phyloP scores from a whole-genome alignment of 1,284 basidiomycete species.

The Cutaneotrichosporon cyanovorans region DNA sequence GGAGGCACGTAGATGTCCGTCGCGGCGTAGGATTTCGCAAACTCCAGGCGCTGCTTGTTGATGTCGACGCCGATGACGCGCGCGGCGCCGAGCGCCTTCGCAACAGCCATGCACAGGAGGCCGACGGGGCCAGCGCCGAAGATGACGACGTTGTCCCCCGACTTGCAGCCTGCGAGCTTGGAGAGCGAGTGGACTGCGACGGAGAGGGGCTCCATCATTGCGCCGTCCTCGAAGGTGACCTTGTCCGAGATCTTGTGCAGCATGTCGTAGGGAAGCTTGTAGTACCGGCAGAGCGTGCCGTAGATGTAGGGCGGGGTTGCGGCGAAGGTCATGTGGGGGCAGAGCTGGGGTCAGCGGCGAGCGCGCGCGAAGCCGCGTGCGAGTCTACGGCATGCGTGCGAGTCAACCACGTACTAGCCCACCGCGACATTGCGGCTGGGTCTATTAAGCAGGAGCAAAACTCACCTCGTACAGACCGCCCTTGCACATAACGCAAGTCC shows the following conservation, averaged over 20 bases:
- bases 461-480: conserved; percentile 56
- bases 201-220: conserved; percentile 81
- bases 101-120: conserved; percentile 77
- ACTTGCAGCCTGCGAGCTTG: conserved; percentile 63
- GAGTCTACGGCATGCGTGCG: too few relatives aligned
- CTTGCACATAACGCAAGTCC: conserved; percentile 47
- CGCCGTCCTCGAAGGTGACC: conserved; percentile 47
- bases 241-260: conserved; percentile 43
- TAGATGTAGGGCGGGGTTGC: conserved; percentile 39
- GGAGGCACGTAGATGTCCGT: conserved; percentile 70
- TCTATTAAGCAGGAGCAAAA: neutral
- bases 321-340: conserved; percentile 36
- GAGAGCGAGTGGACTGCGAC: conserved; percentile 84
- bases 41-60: conserved; percentile 68
- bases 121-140: conserved; percentile 88
- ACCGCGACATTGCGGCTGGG: conserved; percentile 58
- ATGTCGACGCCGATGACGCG: conserved; percentile 79
- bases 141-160: conserved; percentile 64
- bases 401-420: conserved; percentile 70
- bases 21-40: conserved; percentile 80
- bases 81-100: conserved; percentile 76
- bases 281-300: conserved; percentile 43
- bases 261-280: conserved; percentile 33
- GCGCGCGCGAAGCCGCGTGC: too few relatives aligned
- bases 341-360: conserved; percentile 19